These are phyloP conservation scores for Bryoglossum gracile DNA, from an alignment of 495 filamentous ascomycete species.

Conservation along the genomic window DNA sequence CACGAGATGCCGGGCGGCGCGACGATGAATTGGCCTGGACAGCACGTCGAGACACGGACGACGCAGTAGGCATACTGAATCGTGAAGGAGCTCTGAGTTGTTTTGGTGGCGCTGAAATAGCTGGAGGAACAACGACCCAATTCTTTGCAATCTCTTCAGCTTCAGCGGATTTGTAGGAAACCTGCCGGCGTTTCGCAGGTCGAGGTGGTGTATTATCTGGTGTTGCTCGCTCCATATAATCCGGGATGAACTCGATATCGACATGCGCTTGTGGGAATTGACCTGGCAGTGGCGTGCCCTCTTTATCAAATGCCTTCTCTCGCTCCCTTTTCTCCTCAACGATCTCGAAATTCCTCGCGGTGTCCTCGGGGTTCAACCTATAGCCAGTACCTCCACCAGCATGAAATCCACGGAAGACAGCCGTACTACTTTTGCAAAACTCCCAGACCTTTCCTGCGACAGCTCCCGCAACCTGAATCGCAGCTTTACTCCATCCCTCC, in stretches of 20 bases:
- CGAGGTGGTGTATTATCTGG: conserved; percentile 40
- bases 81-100: conserved; percentile 7
- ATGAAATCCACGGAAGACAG: conserved; percentile 74
- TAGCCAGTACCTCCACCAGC: conserved; percentile 75
- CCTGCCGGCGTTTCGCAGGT: conserved; percentile 45
- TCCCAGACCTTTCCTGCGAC: conserved; percentile 75
- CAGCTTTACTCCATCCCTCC: conserved; percentile 39
- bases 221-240: conserved; percentile 30
- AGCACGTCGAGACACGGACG: conserved; percentile 10
- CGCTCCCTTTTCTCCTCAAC: conserved; percentile 1
- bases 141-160: conserved; percentile 53
- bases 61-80: conserved; percentile 18
- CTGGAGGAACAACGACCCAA: conserved; percentile 65
- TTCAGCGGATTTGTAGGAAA: conserved; percentile 31
- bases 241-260: conserved; percentile 25
- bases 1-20: conserved; percentile 19
- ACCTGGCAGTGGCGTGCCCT: conserved; percentile 34
- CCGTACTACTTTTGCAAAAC: conserved; percentile 56
- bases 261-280: conserved; percentile 37
- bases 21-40: background rate
- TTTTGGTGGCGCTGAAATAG: conserved; percentile 13
- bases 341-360: conserved; percentile 4
- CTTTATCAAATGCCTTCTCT: conserved; percentile 2
- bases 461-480: conserved; percentile 38
- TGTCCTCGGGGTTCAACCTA: conserved; percentile 22